phyloP scores from a whole-genome alignment of 768 basidiomycete species.

The Russula sp. region DNA sequence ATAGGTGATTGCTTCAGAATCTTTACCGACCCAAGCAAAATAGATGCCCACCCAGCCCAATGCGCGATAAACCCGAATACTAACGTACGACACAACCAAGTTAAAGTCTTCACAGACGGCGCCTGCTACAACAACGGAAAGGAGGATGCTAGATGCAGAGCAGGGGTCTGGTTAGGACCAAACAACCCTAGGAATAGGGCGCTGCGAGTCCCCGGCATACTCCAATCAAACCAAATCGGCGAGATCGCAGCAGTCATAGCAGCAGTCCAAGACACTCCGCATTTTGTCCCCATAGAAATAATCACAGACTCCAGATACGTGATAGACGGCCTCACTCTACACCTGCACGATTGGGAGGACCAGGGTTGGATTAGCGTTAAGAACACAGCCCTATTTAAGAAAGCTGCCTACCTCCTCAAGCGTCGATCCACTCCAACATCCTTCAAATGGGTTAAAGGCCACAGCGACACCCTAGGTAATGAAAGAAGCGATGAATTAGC shows the following conservation, averaged over 20 bases:
- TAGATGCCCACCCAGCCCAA: not conserved
- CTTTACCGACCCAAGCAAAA: not conserved
- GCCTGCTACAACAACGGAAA: no score
- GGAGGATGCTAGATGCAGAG: no score
- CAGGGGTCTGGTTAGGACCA: no score
- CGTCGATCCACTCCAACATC: not conserved
- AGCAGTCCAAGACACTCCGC: not conserved
- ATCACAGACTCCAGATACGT: not conserved
- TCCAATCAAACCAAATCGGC: not conserved
- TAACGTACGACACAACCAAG: no score
- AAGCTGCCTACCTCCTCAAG: not conserved
- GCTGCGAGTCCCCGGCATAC: not conserved
- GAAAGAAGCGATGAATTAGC: no score
- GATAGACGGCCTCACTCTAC: not conserved
- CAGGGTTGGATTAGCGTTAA: no score
- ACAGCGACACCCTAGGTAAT: no score
- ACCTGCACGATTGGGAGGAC: not conserved
- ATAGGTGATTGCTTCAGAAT: not conserved
- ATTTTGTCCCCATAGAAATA: not conserved
- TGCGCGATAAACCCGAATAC: no score
- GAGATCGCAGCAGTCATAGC: not conserved
- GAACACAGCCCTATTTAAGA: not conserved
- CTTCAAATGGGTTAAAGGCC: not conserved
- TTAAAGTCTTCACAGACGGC: no score
- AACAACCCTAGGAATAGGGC: not conserved